Percentiles rank a stretch among this genome's conserved stretches.
These are phyloP conservation scores for Hemerocallis citrina DNA, from an alignment of 106 monocot species.

Conservation along the genomic window DNA sequence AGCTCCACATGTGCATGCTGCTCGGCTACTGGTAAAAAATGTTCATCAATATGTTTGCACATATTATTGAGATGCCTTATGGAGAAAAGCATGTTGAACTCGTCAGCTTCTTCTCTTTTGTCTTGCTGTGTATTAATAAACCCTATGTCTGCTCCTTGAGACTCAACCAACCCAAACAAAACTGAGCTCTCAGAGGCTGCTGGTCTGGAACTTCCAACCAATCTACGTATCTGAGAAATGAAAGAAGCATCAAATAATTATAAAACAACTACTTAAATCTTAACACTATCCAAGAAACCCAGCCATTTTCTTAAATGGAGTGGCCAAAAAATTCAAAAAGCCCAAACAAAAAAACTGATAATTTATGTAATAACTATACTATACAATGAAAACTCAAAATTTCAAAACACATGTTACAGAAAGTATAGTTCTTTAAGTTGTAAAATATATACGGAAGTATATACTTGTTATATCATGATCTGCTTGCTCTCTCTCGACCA, in stretches of 20 bases:
- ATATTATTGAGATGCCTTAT: slow-evolving; percentile 4
- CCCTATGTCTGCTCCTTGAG: slow-evolving; percentile 1
- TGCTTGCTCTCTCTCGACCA: too few relatives aligned
- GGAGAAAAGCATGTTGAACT: slow-evolving; percentile 6
- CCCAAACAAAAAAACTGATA: too few relatives aligned
- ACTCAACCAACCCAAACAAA: slow-evolving; percentile 6
- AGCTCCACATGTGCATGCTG: slow-evolving; percentile 6
- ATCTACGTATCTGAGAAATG: slow-evolving; percentile 4
- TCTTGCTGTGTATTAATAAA: neutral
- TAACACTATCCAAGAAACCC: too few relatives aligned
- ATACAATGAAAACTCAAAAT: too few relatives aligned
- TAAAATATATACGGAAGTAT: too few relatives aligned
- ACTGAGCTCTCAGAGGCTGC: neutral
- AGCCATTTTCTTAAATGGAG: too few relatives aligned
- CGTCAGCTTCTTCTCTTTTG: neutral
- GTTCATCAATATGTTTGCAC: neutral
- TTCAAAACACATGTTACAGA: too few relatives aligned
- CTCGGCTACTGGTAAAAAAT: neutral
- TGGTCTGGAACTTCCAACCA: neutral
- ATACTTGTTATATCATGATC: too few relatives aligned
- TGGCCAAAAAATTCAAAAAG: too few relatives aligned
- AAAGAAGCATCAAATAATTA: neutral
- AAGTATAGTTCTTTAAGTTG: too few relatives aligned
- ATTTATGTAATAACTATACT: too few relatives aligned
- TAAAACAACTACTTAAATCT: too few relatives aligned